phyloP scores from a whole-genome alignment of 345 rosid species.

The Laguncularia racemosa region DNA sequence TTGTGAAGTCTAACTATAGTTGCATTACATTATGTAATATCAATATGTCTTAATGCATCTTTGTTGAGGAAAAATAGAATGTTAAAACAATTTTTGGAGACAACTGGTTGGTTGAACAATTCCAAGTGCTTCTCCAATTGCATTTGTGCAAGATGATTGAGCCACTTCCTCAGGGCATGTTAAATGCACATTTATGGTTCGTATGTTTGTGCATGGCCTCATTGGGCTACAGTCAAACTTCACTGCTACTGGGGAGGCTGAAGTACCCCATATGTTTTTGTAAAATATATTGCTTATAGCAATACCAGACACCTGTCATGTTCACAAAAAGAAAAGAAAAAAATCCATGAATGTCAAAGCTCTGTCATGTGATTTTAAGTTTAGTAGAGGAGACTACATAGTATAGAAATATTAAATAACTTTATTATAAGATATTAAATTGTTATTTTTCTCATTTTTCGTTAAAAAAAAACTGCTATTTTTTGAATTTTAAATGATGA shows the following conservation, averaged over 20 bases:
- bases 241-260: constrained; percentile 28
- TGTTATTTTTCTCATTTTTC: no score
- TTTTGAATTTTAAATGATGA: no score
- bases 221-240: constrained; percentile 30
- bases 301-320: constrained; percentile 19
- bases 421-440: no score
- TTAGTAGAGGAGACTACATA: no score
- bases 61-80: not conserved
- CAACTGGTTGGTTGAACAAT: constrained; percentile 22
- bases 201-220: constrained; percentile 25
- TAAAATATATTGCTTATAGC: constrained; percentile 25
- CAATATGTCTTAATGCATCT: no score
- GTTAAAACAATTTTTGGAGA: constrained; percentile 7
- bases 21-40: no score
- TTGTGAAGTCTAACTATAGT: no score
- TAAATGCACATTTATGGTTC: constrained; percentile 20
- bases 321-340: not conserved
- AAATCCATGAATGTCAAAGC: no score
- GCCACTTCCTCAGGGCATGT: constrained; percentile 17
- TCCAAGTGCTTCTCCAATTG: constrained; percentile 15
- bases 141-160: constrained; percentile 26
- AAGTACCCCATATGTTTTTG: constrained; percentile 28
- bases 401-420: no score
- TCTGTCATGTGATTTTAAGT: no score
- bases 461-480: no score